Percentiles rank a stretch among this genome's conserved stretches.
phyloP scores from a whole-genome alignment of 176 grass and related monocot species.

The Bonia amplexicaulis region DNA sequence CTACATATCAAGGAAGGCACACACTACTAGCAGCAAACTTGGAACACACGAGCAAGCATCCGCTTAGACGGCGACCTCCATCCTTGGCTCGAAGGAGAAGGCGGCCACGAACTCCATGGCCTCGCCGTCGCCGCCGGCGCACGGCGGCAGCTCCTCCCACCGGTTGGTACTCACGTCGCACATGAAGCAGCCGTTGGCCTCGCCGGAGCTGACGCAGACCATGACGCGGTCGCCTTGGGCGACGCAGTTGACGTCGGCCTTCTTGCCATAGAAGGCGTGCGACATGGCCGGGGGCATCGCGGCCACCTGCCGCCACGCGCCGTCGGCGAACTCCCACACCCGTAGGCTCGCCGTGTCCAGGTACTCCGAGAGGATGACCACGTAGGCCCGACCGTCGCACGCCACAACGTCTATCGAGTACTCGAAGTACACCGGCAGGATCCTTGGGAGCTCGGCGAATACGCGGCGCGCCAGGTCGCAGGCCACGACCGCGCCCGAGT shows the following conservation, averaged over 20 bases:
- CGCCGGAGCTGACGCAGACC: constrained; percentile 63
- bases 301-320: constrained; percentile 64
- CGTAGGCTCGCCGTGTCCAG: constrained; percentile 66
- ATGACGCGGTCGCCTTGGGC: constrained; percentile 54
- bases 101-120: constrained; percentile 67
- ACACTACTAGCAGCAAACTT: neutral
- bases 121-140: constrained; percentile 16
- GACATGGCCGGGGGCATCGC: constrained; percentile 84
- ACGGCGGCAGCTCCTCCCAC: constrained; percentile 65
- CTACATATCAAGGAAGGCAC: constrained; percentile 11
- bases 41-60: neutral
- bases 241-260: constrained; percentile 83
- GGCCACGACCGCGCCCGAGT: constrained; percentile 52
- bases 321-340: constrained; percentile 58
- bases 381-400: constrained; percentile 42
- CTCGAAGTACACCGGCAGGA: constrained; percentile 58
- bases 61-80: constrained; percentile 57
- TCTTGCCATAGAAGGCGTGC: constrained; percentile 55
- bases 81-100: constrained; percentile 86
- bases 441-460: constrained; percentile 58
- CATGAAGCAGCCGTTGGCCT: constrained; percentile 44
- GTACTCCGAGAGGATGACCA: constrained; percentile 77
- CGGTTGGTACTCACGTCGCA: constrained; percentile 47
- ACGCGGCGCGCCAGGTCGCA: constrained; percentile 49
- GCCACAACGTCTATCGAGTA: constrained; percentile 88